Conservation (phyloP, 108 stramenopile genomes). For the Cyclostephanos invisitatus region DNA sequence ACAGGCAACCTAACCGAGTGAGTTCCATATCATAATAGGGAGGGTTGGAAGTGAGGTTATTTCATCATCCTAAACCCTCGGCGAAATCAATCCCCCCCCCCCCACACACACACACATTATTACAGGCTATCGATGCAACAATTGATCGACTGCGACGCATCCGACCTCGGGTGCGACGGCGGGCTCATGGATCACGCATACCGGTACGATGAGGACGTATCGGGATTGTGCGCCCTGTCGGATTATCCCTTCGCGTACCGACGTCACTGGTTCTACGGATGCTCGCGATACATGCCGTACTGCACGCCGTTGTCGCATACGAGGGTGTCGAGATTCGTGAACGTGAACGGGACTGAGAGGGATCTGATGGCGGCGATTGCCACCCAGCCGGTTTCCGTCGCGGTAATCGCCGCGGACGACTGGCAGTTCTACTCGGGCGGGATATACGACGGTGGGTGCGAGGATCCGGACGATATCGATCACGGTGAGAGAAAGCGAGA, state of each 20-base stretch:
- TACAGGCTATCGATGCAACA: constrained; percentile 86
- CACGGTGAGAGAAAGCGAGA: constrained; percentile 58
- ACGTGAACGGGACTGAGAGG: constrained; percentile 70
- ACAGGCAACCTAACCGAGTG: constrained; percentile 73
- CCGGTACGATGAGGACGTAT: constrained; percentile 81
- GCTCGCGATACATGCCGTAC: constrained; percentile 62
- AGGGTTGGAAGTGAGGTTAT: too few species aligned
- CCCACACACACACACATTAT: too few species aligned
- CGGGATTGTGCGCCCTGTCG: constrained; percentile 83
- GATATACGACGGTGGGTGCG: constrained; percentile 80
- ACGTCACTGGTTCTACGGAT: constrained; percentile 50
- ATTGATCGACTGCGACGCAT: constrained; percentile 90
- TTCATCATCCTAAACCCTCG: too few species aligned
- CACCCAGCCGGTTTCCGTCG: constrained; percentile 81
- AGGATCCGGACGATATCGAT: constrained; percentile 72
- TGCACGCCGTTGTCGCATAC: constrained; percentile 80
- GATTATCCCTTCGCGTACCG: constrained; percentile 88
- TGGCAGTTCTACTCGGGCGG: constrained; percentile 97
- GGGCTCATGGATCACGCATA: constrained; percentile 97
- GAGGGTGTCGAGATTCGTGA: constrained; percentile 72
- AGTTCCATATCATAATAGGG: not conserved
- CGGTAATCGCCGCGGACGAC: constrained; percentile 75
- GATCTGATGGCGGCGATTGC: constrained; percentile 73
- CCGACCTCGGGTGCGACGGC: constrained; percentile 90
- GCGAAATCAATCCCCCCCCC: too few species aligned